These are phyloP conservation scores for Ogataea naganishii DNA, from an alignment of 805 yeast genomes.

Conservation along the genomic window DNA sequence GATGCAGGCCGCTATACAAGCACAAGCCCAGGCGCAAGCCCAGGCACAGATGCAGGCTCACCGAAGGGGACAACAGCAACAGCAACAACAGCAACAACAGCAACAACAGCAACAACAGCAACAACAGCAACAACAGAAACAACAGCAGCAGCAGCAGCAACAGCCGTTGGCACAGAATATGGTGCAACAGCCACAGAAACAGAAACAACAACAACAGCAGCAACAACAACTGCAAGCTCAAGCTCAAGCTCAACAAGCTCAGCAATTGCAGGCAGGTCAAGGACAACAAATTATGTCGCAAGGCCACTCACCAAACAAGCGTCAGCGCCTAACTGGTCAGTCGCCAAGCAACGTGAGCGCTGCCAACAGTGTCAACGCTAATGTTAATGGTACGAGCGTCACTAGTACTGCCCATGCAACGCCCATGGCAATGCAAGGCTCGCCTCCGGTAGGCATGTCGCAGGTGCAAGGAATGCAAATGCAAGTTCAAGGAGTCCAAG, in stretches of 20 bases:
- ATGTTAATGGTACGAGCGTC: slow-evolving; percentile 6
- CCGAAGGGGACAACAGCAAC: slow-evolving; percentile 14
- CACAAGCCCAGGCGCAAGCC: slow-evolving; percentile 18
- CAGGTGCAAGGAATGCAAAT: too few species aligned
- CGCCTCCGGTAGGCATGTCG: slow-evolving; percentile 3
- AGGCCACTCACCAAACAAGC: slow-evolving; percentile 15
- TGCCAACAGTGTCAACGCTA: not conserved
- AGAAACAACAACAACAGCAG: slow-evolving; percentile 19
- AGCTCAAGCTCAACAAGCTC: slow-evolving; percentile 3
- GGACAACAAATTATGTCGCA: slow-evolving; percentile 7
- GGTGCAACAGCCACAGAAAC: slow-evolving; percentile 42
- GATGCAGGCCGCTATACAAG: slow-evolving; percentile 8
- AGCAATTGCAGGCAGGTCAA: slow-evolving; percentile 7
- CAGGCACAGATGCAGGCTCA: slow-evolving; percentile 10
- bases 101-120: slow-evolving; percentile 12
- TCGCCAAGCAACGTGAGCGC: not conserved
- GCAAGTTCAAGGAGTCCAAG: too few species aligned
- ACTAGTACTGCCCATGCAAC: slow-evolving; percentile 12
- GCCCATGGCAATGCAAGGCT: slow-evolving; percentile 5
- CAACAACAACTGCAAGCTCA: slow-evolving; percentile 14
- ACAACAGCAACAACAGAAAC: slow-evolving; percentile 6
- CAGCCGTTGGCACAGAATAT: slow-evolving; percentile 42
- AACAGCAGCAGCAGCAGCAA: slow-evolving; percentile 11
- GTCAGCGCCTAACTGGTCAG: slow-evolving; percentile 12
- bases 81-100: slow-evolving; percentile 13